Conservation (phyloP, 345 rosid species). For the Gossypium rotundifolium region DNA sequence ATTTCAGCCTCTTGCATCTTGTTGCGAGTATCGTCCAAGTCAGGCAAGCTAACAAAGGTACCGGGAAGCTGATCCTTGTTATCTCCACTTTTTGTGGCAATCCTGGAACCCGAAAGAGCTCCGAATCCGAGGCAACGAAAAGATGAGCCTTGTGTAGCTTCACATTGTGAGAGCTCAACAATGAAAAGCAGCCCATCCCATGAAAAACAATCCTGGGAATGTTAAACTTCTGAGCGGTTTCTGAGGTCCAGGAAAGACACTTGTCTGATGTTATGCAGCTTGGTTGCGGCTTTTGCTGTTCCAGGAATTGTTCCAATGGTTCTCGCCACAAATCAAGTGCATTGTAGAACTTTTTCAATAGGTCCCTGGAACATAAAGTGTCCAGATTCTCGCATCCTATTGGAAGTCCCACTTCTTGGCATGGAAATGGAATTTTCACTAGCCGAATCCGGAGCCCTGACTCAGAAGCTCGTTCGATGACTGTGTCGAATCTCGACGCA, state of each 20-base stretch:
- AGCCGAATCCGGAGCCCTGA: slow-evolving; percentile 33
- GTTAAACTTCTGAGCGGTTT: slow-evolving; percentile 41
- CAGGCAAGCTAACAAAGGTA: slow-evolving; percentile 33
- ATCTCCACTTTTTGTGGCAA: slow-evolving; percentile 39
- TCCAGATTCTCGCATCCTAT: slow-evolving; percentile 70
- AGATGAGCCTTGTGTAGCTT: slow-evolving; percentile 33
- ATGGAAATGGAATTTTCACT: slow-evolving; percentile 43
- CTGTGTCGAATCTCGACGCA: slow-evolving; percentile 42
- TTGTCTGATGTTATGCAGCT: slow-evolving; percentile 79
- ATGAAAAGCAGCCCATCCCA: slow-evolving; percentile 67
- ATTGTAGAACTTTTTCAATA: slow-evolving; percentile 44
- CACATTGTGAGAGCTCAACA: slow-evolving; percentile 49
- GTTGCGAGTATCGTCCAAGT: slow-evolving; percentile 47
- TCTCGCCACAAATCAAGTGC: slow-evolving; percentile 44
- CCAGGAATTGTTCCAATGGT: slow-evolving; percentile 48
- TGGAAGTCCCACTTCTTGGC: slow-evolving; percentile 63
- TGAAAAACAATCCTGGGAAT: slow-evolving; percentile 73
- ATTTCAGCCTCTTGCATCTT: slow-evolving; percentile 65
- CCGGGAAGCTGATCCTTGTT: slow-evolving; percentile 60
- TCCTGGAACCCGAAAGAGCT: slow-evolving; percentile 55
- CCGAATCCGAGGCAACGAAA: slow-evolving; percentile 35
- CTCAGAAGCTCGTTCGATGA: slow-evolving; percentile 29
- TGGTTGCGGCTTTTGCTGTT: slow-evolving; percentile 32
- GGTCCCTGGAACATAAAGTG: slow-evolving; percentile 45
- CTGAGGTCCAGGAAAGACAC: slow-evolving; percentile 58